Conservation (phyloP, 2,329 filamentous ascomycete genomes). For the Daldinia sp. region DNA sequence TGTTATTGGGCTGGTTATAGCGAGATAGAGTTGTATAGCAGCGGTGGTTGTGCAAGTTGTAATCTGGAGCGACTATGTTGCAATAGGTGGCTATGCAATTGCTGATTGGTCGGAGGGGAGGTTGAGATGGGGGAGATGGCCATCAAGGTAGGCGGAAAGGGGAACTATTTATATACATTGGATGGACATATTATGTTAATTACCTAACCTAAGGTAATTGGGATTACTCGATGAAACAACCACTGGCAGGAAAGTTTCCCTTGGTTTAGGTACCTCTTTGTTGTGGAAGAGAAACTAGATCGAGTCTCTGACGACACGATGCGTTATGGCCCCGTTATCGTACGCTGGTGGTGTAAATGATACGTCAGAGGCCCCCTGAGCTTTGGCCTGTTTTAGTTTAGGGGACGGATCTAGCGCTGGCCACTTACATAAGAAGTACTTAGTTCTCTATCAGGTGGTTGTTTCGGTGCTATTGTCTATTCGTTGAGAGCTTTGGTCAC, state of each 20-base stretch:
- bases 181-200: not conserved
- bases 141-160: slow-evolving; percentile 29
- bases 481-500: slow-evolving; percentile 7
- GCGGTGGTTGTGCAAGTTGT: slow-evolving; percentile 1
- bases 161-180: slow-evolving; percentile 32
- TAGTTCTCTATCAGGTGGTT: not conserved
- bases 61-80: slow-evolving; percentile 25
- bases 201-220: not conserved
- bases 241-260: not conserved
- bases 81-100: slow-evolving; percentile 14
- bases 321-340: not conserved
- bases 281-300: not conserved
- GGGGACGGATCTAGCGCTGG: slow-evolving; percentile 12
- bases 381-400: slow-evolving; percentile 19
- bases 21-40: not conserved
- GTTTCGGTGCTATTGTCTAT: not conserved
- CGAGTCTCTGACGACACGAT: slow-evolving; percentile 33
- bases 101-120: slow-evolving; percentile 35
- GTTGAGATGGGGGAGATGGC: slow-evolving; percentile 21
- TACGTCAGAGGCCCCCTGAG: slow-evolving; percentile 29
- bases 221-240: not conserved
- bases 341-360: slow-evolving; percentile 18
- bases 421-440: slow-evolving; percentile 15
- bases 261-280: not conserved
- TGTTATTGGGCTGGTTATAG: not conserved